Evolutionary conservation across 1,284 basidiomycete genomes (phyloP), one percentile per base, ranked within the genome.

Genomic region (Irpex lacteus): DNA sequence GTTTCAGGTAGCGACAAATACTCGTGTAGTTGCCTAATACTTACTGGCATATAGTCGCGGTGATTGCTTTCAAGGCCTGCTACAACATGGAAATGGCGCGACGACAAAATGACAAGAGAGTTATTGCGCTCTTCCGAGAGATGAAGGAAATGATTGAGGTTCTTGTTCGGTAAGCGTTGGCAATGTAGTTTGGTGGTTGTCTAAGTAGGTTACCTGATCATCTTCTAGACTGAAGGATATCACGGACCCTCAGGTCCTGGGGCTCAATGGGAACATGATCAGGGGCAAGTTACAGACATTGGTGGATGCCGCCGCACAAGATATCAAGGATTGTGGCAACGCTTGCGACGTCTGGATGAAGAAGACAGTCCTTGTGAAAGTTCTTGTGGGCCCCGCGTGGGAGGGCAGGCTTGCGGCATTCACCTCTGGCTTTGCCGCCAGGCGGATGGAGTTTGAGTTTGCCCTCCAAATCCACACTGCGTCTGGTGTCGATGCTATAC

Each of bases 71-170:
- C 18, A 52, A 52, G 50, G 50, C 50, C 19, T 52, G 50, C 18
- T 52, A 52, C 49, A 76, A 70, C 18, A 72, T 83, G 18, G 78
- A 82, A 60, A 57, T 75, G 8, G 76, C 72, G 2, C 72, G 79
- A 36, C 68, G 77, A n/a, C 75, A 80, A 5, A 82, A 80, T 63
- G 75, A 82, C 65, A 72, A 72, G 61, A 80, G 79, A 59, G 74
- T 82, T 3, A 57, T 77, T 0, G 73, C 75, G 0, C 67, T 84
- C 4, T 72, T 69, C 38, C 54, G 59, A 37, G 65, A 62, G 9
- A 67, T 67, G 66, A 67, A 67, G 53, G 66, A 67, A 32, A 70
- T 72, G 67, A 70, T 72, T 60, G 61, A 58, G 8, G 70, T 67
- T 5, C 65, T 72, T 4, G 64, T 65, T 0, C 65, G 68, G 70